Evolutionary conservation across 208 protist genomes (phyloP).

Genomic region (Naegleria gruberi): DNA sequence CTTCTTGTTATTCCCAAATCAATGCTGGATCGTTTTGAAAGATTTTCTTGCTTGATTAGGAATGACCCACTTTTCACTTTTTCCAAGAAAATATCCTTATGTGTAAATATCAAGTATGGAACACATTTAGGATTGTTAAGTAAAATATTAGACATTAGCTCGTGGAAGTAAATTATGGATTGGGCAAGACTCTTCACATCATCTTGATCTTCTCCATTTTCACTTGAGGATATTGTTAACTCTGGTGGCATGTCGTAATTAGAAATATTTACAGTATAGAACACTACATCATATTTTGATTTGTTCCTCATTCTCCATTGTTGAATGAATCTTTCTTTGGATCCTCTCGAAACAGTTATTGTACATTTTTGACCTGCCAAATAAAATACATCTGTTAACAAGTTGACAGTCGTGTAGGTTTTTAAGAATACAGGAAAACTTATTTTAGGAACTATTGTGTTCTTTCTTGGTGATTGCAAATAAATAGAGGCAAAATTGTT

Average conservation of each 20-base stretch:
- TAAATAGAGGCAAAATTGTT: neutral
- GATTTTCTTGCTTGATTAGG: neutral
- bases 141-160: neutral
- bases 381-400: neutral
- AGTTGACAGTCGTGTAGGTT: neutral
- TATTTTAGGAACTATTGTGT: neutral
- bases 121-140: neutral
- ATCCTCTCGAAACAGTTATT: neutral
- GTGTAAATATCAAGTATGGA: neutral
- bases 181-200: neutral
- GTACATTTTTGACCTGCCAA: neutral
- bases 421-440: neutral
- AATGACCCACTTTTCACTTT: neutral
- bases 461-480: neutral
- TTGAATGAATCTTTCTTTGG: neutral
- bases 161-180: neutral
- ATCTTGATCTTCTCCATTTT: neutral
- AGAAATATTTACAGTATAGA: neutral
- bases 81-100: neutral
- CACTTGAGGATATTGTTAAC: too few relatives aligned
- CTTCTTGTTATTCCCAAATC: neutral
- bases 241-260: neutral
- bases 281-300: neutral
- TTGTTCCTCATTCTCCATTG: neutral
- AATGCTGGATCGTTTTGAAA: neutral